phyloP scores from a whole-genome alignment of 2,329 filamentous ascomycete species.

The Chalara sp. region DNA sequence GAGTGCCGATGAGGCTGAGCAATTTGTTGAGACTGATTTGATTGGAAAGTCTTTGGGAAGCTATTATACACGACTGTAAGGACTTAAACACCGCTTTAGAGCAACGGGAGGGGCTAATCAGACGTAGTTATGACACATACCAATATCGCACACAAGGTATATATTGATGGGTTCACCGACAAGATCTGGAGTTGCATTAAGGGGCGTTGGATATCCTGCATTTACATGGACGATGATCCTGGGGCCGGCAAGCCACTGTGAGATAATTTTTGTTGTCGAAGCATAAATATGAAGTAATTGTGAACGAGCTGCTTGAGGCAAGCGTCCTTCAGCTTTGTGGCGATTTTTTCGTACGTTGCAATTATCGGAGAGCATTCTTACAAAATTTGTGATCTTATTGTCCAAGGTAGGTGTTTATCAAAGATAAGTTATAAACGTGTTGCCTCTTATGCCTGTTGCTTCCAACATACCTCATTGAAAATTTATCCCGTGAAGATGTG shows the following conservation, averaged over 20 bases:
- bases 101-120: conserved; percentile 3
- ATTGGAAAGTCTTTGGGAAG: conserved; percentile 77
- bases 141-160: conserved; percentile 85
- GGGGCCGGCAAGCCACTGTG: neutral
- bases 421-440: too few species aligned
- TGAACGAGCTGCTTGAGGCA: too few species aligned
- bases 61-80: conserved; percentile 80
- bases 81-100: conserved; percentile 5
- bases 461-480: too few species aligned
- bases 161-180: conserved; percentile 43
- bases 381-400: too few species aligned
- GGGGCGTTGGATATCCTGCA: conserved; percentile 19
- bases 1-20: conserved; percentile 74
- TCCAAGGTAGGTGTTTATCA: too few species aligned
- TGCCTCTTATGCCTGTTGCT: too few species aligned
- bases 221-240: conserved; percentile 7
- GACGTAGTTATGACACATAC: conserved; percentile 69
- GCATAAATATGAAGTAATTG: neutral
- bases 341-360: too few species aligned
- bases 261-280: neutral
- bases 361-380: too few species aligned
- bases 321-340: too few species aligned
- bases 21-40: conserved; percentile 73
- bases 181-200: conserved; percentile 9
- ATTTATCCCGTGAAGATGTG: too few species aligned